These are phyloP conservation scores for Fusarium nanum DNA, from an alignment of 2,329 filamentous ascomycete genomes.

Conservation along the genomic window DNA sequence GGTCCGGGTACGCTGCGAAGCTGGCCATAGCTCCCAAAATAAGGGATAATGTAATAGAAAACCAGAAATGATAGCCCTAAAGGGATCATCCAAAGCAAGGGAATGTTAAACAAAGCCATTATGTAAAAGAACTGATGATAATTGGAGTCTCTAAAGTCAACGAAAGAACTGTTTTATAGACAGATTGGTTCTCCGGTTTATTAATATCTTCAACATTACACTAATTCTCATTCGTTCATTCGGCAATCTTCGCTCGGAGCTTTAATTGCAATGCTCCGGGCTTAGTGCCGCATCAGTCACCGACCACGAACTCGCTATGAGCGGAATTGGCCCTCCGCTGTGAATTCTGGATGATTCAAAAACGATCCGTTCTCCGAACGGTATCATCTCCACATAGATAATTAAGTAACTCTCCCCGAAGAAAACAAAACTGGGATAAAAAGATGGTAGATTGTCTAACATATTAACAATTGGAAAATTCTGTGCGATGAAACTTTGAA, in stretches of 20 bases:
- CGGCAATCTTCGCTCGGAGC: neutral
- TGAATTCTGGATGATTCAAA: neutral
- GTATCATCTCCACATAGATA: neutral
- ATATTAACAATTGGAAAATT: too few relatives aligned
- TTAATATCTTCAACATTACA: neutral
- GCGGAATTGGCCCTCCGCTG: neutral
- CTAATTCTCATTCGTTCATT: neutral
- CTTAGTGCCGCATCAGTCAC: neutral
- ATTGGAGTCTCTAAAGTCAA: too few relatives aligned
- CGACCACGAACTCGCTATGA: neutral
- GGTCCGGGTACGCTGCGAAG: neutral
- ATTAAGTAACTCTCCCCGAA: too few relatives aligned
- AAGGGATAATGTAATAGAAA: neutral
- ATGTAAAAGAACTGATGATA: too few relatives aligned
- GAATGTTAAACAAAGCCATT: neutral
- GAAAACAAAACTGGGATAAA: too few relatives aligned
- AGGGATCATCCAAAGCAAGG: neutral
- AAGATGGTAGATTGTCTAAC: too few relatives aligned
- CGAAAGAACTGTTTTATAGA: neutral
- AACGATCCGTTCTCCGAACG: neutral
- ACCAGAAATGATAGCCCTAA: neutral
- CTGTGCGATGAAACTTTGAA: too few relatives aligned
- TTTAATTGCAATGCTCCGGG: neutral
- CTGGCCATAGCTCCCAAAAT: constrained; percentile 1
- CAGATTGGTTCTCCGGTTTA: neutral